Evolutionary conservation across 495 filamentous ascomycete genomes (phyloP).

Genomic region (Penicillium pancosmium): DNA sequence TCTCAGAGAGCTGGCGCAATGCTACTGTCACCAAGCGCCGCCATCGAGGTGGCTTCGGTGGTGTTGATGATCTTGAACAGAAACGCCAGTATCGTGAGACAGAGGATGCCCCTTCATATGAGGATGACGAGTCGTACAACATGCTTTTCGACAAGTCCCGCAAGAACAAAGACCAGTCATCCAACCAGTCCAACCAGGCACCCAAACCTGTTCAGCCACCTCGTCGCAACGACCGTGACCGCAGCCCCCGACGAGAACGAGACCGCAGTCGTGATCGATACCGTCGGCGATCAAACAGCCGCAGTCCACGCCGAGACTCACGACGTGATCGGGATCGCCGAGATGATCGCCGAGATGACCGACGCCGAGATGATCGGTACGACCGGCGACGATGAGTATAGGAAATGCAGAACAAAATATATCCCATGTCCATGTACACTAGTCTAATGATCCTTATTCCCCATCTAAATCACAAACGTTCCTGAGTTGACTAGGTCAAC

Average conservation of each 20-base stretch:
- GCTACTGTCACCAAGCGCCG: constrained; percentile 83
- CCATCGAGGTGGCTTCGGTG: constrained; percentile 83
- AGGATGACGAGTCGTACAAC: constrained; percentile 65
- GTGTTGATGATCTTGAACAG: constrained; percentile 82
- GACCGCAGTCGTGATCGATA: constrained; percentile 14
- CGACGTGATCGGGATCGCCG: constrained; percentile 32
- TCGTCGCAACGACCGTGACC: constrained; percentile 20
- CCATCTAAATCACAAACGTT: too few species aligned
- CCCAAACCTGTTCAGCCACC: not conserved
- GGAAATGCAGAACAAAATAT: not conserved
- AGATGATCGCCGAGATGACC: constrained; percentile 3
- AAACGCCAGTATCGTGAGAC: constrained; percentile 80
- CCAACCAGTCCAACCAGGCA: not conserved
- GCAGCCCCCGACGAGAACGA: constrained; percentile 1
- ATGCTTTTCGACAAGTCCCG: constrained; percentile 78
- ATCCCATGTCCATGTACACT: constrained; percentile 8
- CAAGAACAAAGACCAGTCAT: constrained; percentile 43
- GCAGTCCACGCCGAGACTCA: constrained; percentile 49
- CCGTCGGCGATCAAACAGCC: constrained; percentile 50
- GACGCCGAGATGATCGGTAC: constrained; percentile 24
- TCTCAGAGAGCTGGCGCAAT: constrained; percentile 89
- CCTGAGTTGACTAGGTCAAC: not conserved
- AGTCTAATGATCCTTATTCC: constrained; percentile 3
- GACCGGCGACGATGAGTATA: constrained; percentile 26
- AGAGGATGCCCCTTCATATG: constrained; percentile 50